A percentile compares a stretch with the other conserved stretches of the same genome.
Evolutionary conservation across 2,329 filamentous ascomycete species (phyloP).

Genomic region (Fonsecaea pugnacius): DNA sequence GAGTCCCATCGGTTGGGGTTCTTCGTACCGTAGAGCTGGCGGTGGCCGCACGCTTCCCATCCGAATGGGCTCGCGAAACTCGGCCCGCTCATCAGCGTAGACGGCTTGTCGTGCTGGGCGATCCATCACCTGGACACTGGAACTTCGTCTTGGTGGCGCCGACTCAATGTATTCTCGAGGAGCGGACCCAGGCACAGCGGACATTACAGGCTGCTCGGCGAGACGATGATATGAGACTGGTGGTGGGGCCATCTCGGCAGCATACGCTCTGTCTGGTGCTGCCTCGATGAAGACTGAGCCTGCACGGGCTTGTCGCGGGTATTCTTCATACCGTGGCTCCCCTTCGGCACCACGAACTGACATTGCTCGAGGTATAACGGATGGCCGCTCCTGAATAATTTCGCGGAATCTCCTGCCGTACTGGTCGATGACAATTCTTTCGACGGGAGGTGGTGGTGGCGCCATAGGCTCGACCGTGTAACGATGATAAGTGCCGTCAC

Average conservation of each 20-base stretch:
- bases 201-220: slow-evolving; percentile 44
- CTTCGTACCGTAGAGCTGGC: slow-evolving; percentile 50
- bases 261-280: slow-evolving; percentile 47
- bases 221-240: slow-evolving; percentile 48
- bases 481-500: slow-evolving; percentile 48
- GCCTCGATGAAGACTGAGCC: slow-evolving; percentile 49
- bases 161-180: slow-evolving; percentile 40
- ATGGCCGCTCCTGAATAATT: slow-evolving; percentile 49
- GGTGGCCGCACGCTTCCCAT: slow-evolving; percentile 66
- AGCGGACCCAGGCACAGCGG: slow-evolving; percentile 18
- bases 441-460: slow-evolving; percentile 57
- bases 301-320: slow-evolving; percentile 40
- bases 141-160: slow-evolving; percentile 40
- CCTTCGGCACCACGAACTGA: slow-evolving; percentile 29
- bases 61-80: slow-evolving; percentile 62
- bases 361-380: slow-evolving; percentile 40
- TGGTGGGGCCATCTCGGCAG: slow-evolving; percentile 52
- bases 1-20: slow-evolving; percentile 42
- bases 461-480: slow-evolving; percentile 45
- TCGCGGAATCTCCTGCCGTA: slow-evolving; percentile 80
- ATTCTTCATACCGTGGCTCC: slow-evolving; percentile 33
- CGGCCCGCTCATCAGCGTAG: slow-evolving; percentile 68
- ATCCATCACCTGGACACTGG: slow-evolving; percentile 50
- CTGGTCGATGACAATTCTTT: slow-evolving; percentile 78
- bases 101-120: slow-evolving; percentile 45